These are phyloP conservation scores for Streptanthus diversifolius DNA, from an alignment of 345 rosid species.

Conservation along the genomic window DNA sequence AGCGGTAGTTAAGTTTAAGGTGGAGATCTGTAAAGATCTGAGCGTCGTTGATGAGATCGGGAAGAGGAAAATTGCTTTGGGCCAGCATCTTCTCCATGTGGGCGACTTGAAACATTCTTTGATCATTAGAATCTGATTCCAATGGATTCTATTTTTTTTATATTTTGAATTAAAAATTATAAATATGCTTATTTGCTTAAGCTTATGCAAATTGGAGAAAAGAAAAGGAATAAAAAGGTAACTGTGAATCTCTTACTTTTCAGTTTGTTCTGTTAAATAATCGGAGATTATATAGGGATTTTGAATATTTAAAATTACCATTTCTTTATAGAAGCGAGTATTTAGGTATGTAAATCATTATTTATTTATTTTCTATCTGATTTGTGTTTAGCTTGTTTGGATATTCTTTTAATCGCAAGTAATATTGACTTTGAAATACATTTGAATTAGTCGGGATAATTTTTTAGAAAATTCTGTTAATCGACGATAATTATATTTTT, in stretches of 20 bases:
- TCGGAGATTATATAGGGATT: not conserved
- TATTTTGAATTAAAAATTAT: not conserved
- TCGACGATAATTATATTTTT: not conserved
- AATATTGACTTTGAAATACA: not conserved
- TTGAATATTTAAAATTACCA: not conserved
- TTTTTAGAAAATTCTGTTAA: not conserved
- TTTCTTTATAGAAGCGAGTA: not conserved
- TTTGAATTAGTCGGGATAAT: not conserved
- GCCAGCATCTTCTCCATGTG: slow-evolving; percentile 69
- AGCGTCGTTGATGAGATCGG: slow-evolving; percentile 77
- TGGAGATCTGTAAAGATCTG: slow-evolving; percentile 76
- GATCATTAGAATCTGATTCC: slow-evolving; percentile 49
- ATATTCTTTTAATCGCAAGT: not conserved
- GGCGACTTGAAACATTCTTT: slow-evolving; percentile 68
- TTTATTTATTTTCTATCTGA: not conserved
- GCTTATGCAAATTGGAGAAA: slow-evolving; percentile 15
- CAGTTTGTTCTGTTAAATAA: not conserved
- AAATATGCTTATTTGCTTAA: slow-evolving; percentile 9
- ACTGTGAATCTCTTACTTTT: slow-evolving; percentile 18
- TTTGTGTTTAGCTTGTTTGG: not conserved
- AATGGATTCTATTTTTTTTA: not conserved
- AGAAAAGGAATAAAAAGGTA: slow-evolving; percentile 6
- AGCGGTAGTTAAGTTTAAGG: slow-evolving; percentile 50
- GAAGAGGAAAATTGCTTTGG: slow-evolving; percentile 57
- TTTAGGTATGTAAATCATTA: not conserved